Evolutionary conservation across 2,329 filamentous ascomycete species (phyloP).

Genomic region (Fusarium sacchari): DNA sequence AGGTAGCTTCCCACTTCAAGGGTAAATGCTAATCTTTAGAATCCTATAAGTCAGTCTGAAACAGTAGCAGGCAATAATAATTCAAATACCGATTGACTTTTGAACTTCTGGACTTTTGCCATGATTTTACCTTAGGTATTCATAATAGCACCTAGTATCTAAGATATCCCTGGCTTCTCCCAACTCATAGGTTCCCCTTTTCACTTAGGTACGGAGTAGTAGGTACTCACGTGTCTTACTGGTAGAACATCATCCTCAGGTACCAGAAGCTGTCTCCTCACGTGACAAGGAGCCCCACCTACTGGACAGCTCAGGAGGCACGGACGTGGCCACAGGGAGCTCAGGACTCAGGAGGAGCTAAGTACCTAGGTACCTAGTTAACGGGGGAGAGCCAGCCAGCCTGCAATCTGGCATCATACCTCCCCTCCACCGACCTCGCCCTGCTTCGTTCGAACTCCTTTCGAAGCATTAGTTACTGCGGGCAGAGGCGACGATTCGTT

Average conservation of each 20-base stretch:
- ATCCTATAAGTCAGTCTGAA: background rate
- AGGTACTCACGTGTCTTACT: background rate
- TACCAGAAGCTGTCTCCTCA: constrained; percentile 33
- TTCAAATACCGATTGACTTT: background rate
- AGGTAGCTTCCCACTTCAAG: background rate
- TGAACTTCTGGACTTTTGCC: background rate
- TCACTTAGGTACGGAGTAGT: no score
- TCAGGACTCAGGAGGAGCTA: constrained; percentile 46
- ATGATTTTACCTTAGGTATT: background rate
- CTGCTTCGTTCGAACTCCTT: constrained; percentile 33
- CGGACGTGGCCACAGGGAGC: constrained; percentile 45
- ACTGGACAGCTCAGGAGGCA: constrained; percentile 41
- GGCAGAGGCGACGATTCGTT: constrained; percentile 44
- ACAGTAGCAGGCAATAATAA: background rate
- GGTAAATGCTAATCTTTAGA: background rate
- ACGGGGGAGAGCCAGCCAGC: constrained; percentile 35
- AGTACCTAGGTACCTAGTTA: no score
- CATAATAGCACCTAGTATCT: background rate
- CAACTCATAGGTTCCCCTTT: background rate
- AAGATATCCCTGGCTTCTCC: background rate
- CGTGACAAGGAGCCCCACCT: constrained; percentile 41
- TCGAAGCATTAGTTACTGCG: constrained; percentile 45
- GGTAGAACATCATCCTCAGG: background rate
- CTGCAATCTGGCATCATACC: constrained; percentile 60
- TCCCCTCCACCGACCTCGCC: constrained; percentile 41